Evolutionary conservation across 805 yeast species (phyloP).

Genomic region (Starmerella potacharoeniae): DNA sequence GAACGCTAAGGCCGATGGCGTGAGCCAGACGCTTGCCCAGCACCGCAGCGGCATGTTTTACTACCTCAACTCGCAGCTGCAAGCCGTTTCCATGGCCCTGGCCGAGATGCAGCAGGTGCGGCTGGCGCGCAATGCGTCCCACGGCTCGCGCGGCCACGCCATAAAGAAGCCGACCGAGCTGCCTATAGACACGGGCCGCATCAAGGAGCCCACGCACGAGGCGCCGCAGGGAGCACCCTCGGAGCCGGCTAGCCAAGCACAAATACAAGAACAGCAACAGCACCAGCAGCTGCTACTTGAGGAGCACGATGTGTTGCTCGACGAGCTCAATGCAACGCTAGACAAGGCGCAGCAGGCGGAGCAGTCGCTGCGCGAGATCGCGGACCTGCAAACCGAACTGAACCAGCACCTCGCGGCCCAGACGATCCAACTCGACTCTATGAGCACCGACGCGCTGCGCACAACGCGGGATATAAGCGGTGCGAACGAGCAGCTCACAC

Average conservation of each 20-base stretch:
- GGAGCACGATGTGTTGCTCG: slow-evolving; percentile 30
- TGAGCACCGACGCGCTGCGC: slow-evolving; percentile 57
- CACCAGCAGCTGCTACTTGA: slow-evolving; percentile 24
- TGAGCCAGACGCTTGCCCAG: slow-evolving; percentile 22
- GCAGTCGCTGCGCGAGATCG: slow-evolving; percentile 44
- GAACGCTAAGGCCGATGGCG: slow-evolving; percentile 24
- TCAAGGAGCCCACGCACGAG: background rate
- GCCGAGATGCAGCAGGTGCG: slow-evolving; percentile 30
- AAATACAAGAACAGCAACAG: slow-evolving; percentile 14
- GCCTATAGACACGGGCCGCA: background rate
- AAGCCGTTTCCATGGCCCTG: slow-evolving; percentile 26
- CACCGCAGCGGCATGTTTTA: slow-evolving; percentile 32
- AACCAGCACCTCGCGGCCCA: slow-evolving; percentile 63
- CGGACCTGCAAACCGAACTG: slow-evolving; percentile 62
- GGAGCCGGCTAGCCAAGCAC: background rate
- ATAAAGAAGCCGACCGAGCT: background rate
- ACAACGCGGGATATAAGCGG: slow-evolving; percentile 51
- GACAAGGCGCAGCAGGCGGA: slow-evolving; percentile 32
- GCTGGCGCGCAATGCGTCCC: slow-evolving; percentile 19
- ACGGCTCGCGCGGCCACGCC: background rate
- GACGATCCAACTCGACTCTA: slow-evolving; percentile 51
- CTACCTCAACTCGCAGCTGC: slow-evolving; percentile 27
- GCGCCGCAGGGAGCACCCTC: background rate
- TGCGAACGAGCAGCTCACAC: slow-evolving; percentile 60
- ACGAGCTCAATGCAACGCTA: slow-evolving; percentile 29